phyloP scores from a whole-genome alignment of 2,329 filamentous ascomycete species.

The Lomentospora prolificans region DNA sequence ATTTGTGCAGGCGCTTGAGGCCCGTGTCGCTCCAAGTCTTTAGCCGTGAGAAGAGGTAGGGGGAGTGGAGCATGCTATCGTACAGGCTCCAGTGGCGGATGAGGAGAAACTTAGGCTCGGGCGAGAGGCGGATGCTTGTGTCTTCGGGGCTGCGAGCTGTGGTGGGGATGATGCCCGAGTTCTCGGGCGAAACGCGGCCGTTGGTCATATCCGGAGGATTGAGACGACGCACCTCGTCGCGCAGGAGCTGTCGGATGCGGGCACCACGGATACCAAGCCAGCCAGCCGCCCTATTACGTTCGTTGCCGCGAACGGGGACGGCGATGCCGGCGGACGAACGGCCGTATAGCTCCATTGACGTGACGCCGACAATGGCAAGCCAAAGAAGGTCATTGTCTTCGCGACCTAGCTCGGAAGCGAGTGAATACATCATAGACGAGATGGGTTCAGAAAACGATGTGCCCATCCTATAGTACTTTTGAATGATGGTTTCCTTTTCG shows the following conservation, averaged over 20 bases:
- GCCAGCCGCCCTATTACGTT: slow-evolving; percentile 49
- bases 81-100: slow-evolving; percentile 96
- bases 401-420: slow-evolving; percentile 87
- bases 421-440: slow-evolving; percentile 85
- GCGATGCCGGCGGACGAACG: slow-evolving; percentile 74
- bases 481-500: slow-evolving; percentile 67
- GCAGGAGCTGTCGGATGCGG: slow-evolving; percentile 72
- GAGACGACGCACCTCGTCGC: slow-evolving; percentile 86
- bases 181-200: slow-evolving; percentile 53
- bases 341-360: slow-evolving; percentile 86
- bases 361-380: slow-evolving; percentile 89
- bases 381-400: slow-evolving; percentile 96
- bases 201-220: slow-evolving; percentile 68
- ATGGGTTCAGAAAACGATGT: slow-evolving; percentile 92
- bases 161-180: slow-evolving; percentile 76
- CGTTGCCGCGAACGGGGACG: slow-evolving; percentile 44
- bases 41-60: slow-evolving; percentile 81
- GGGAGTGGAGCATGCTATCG: slow-evolving; percentile 96
- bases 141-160: slow-evolving; percentile 84
- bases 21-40: slow-evolving; percentile 93
- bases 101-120: slow-evolving; percentile 85
- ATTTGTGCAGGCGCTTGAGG: slow-evolving; percentile 79
- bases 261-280: slow-evolving; percentile 79
- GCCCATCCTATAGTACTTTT: slow-evolving; percentile 77
- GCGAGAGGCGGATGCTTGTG: slow-evolving; percentile 81